These are phyloP conservation scores for Aspergillus japonicus DNA, from an alignment of 2,329 filamentous ascomycete species.

Conservation along the genomic window DNA sequence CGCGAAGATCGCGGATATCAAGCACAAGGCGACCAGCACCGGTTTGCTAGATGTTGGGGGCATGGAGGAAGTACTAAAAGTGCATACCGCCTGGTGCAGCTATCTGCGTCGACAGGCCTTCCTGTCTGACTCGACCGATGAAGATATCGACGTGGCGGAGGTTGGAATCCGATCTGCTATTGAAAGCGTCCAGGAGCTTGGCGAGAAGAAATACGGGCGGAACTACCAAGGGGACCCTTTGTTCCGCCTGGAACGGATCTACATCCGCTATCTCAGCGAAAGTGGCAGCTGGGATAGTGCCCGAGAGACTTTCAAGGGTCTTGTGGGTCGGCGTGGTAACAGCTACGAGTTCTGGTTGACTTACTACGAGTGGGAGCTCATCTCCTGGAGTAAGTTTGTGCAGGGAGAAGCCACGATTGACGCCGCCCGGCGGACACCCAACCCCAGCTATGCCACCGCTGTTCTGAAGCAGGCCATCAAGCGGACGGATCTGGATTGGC, in stretches of 20 bases:
- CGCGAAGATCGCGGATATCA: slow-evolving; percentile 80
- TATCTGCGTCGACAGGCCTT: slow-evolving; percentile 87
- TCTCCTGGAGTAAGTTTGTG: slow-evolving; percentile 61
- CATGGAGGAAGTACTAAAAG: slow-evolving; percentile 83
- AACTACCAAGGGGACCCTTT: slow-evolving; percentile 82
- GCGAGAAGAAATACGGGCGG: slow-evolving; percentile 72
- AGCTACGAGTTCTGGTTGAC: slow-evolving; percentile 92
- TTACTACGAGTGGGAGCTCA: slow-evolving; percentile 91
- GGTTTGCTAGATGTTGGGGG: slow-evolving; percentile 81
- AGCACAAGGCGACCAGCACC: slow-evolving; percentile 85
- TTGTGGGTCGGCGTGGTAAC: slow-evolving; percentile 68
- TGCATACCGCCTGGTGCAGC: slow-evolving; percentile 92
- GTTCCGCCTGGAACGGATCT: slow-evolving; percentile 85
- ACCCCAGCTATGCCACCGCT: slow-evolving; percentile 71
- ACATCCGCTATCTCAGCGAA: slow-evolving; percentile 87
- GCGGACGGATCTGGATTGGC: slow-evolving; percentile 50
- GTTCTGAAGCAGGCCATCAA: slow-evolving; percentile 71
- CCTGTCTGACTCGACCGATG: slow-evolving; percentile 68
- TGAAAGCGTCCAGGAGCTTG: slow-evolving; percentile 76
- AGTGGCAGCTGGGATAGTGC: slow-evolving; percentile 75
- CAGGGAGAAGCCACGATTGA: slow-evolving; percentile 53
- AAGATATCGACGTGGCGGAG: slow-evolving; percentile 85
- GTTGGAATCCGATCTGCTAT: slow-evolving; percentile 83
- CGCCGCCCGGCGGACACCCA: slow-evolving; percentile 57
- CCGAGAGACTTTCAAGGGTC: slow-evolving; percentile 70